phyloP scores from a whole-genome alignment of 2,329 filamentous ascomycete genomes.

The Neopestalotiopsis rosae region DNA sequence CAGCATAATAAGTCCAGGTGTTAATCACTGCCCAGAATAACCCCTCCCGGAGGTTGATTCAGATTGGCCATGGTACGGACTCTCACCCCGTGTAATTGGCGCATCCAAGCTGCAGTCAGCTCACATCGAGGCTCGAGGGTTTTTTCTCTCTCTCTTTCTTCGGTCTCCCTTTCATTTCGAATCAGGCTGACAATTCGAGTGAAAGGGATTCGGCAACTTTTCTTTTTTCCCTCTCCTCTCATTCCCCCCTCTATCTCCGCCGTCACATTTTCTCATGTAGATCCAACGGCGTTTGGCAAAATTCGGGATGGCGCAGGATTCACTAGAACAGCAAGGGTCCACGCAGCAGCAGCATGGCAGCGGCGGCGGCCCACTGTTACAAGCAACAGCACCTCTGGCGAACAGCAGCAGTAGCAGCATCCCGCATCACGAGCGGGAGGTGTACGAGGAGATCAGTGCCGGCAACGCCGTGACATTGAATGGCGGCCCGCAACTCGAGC shows the following conservation, averaged over 20 bases:
- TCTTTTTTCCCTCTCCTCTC: background rate
- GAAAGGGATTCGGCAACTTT: background rate
- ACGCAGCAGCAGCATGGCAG: background rate
- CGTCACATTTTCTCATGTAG: background rate
- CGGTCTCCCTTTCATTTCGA: background rate
- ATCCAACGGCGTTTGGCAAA: background rate
- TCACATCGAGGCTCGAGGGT: background rate
- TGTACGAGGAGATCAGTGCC: background rate
- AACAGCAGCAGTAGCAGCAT: background rate
- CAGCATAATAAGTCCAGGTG: background rate
- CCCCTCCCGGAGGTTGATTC: background rate
- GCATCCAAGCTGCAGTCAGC: background rate
- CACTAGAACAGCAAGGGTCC: background rate
- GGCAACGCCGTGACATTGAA: background rate
- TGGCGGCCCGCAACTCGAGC: background rate
- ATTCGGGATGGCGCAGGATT: background rate
- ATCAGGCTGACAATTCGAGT: background rate
- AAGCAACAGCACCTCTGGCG: background rate
- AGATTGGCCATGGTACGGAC: background rate
- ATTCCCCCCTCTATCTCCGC: background rate
- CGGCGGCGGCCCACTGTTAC: background rate
- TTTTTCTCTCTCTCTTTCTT: background rate
- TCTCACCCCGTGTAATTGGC: background rate
- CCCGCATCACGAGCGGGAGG: background rate
- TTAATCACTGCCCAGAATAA: background rate